Conservation (phyloP, 176 grass and related monocot species). For the Carex kokanica region DNA sequence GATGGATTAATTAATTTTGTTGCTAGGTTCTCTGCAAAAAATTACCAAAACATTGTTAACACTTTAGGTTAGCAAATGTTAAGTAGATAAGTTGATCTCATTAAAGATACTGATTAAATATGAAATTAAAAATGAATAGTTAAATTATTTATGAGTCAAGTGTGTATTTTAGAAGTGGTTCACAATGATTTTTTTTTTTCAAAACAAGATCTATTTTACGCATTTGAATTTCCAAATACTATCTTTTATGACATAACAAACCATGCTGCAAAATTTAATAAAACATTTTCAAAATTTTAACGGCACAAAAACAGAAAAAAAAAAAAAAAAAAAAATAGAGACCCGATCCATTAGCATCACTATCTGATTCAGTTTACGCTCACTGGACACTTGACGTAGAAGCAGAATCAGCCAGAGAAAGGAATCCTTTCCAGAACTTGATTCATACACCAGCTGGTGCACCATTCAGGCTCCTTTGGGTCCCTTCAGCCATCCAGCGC, state of each 20-base stretch:
- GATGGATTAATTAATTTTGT: too few relatives aligned
- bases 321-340: not conserved
- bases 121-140: too few relatives aligned
- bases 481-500: not conserved
- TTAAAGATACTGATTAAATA: not conserved
- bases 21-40: too few relatives aligned
- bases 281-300: not conserved
- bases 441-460: not conserved
- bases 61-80: too few relatives aligned
- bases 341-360: constrained; percentile 20
- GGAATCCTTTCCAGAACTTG: not conserved
- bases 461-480: not conserved
- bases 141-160: too few relatives aligned
- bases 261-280: not conserved
- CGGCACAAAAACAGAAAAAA: not conserved
- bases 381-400: not conserved
- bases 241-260: too few relatives aligned
- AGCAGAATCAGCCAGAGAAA: constrained; percentile 16
- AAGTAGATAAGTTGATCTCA: too few relatives aligned
- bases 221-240: too few relatives aligned
- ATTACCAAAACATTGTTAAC: too few relatives aligned
- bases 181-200: too few relatives aligned
- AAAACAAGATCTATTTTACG: too few relatives aligned
- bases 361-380: constrained; percentile 26
- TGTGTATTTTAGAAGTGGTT: too few relatives aligned